Base-by-base conservation (phyloP, 2,329 filamentous ascomycete species). In the Fusarium buharicum region DNA sequence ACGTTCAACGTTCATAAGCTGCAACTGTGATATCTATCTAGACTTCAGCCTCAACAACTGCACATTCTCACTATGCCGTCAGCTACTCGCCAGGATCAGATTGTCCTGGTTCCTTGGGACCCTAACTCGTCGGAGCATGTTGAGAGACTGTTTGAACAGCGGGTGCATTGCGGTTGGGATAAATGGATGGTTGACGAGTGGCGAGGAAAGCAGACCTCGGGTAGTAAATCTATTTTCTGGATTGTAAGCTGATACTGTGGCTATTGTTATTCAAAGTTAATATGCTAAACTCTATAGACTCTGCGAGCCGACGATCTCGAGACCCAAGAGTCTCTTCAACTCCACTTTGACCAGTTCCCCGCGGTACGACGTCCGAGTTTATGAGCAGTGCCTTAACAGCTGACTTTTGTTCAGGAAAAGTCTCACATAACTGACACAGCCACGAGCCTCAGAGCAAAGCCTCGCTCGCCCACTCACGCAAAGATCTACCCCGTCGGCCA, bases 161-260 rank as follows among this genome's bases (percentile, higher is more conserved):
- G 69, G 2, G 31, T 59, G 1, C 55, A 57, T 20, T 71, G 69
- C 9, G 69, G 69, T 1, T 71, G 69, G 69, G 54, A 71, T 13
- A 22, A 38, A 10, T 46, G 66, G 1, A 37, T 62, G 4, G 40
- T 70, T 8, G 51, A 62, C 3, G 33, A 47, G 2, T 71, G 69
- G 69, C 55, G 30, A 14, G 17, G 40, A 6, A 59, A 61, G 14
- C 68, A 71, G 14, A 44, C 22, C 3, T 33, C 22, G 4, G 68
- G 69, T 1, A 34, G 20, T 2, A 71, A 71, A 16, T 71, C 65
- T 4, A 61, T 71, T 3, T 71, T 62, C n/a, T 71, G 69, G 69
- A 71, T 71, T 12, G 68, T 68, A 27, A 31, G 62, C 50, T 12
- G 9, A 11, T 8, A 6, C 3, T 0, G 9, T 11, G 7, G 13